These are phyloP conservation scores for Selaginella moellendorffii DNA, from an alignment of 75 land plant species.

Conservation along the genomic window DNA sequence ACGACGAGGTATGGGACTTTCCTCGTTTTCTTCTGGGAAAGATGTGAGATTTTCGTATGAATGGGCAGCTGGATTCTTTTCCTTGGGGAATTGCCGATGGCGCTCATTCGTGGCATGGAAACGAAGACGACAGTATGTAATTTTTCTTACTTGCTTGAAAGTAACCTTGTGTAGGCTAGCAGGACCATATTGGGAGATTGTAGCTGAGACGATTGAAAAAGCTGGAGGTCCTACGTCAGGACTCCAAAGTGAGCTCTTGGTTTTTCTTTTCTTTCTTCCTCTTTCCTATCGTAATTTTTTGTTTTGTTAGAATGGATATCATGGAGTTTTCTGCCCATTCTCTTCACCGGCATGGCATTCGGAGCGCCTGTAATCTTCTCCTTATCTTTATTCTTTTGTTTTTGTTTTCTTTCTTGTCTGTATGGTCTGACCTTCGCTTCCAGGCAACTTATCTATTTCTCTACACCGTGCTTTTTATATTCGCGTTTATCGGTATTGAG, in stretches of 20 bases:
- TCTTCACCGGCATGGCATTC: conserved; percentile 34
- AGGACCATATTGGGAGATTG: conserved; percentile 32
- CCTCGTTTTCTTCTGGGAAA: background rate
- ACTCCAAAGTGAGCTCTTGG: conserved; percentile 31
- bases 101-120: conserved; percentile 2
- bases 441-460: conserved; percentile 57
- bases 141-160: conserved; percentile 38
- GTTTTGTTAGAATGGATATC: conserved; percentile 42
- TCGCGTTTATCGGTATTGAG: conserved; percentile 56
- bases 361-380: conserved; percentile 35
- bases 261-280: background rate
- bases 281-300: background rate
- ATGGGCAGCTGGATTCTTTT: background rate
- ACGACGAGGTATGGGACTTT: conserved; percentile 14
- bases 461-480: conserved; percentile 41
- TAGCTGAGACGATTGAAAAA: conserved; percentile 20
- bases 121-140: conserved; percentile 43
- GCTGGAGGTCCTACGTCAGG: conserved; percentile 42
- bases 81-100: conserved; percentile 2
- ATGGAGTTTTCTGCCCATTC: conserved; percentile 61
- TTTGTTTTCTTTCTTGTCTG: background rate
- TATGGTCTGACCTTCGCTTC: background rate
- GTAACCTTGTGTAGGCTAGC: conserved; percentile 27
- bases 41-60: background rate
- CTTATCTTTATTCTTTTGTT: background rate